Conservation (phyloP, 495 filamentous ascomycete species). For the Haplographium delicatum region DNA sequence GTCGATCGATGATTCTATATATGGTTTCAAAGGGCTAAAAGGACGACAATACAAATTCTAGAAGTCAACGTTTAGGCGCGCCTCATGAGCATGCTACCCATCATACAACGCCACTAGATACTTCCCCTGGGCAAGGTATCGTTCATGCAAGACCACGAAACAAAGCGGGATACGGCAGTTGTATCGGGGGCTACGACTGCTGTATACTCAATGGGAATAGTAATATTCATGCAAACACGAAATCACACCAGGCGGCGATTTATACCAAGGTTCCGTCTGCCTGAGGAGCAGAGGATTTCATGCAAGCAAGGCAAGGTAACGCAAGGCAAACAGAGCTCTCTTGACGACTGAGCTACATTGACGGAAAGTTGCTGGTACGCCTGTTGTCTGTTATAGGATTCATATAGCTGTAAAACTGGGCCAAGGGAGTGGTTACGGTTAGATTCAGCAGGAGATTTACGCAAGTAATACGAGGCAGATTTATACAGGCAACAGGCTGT, state of each 20-base stretch:
- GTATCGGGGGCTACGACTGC: conserved; percentile 20
- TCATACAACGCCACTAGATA: conserved; percentile 7
- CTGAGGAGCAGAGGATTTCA: conserved; percentile 2
- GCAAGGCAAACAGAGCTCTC: not conserved
- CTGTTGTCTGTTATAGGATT: conserved; percentile 13
- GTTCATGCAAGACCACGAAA: conserved; percentile 19
- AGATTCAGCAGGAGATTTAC: conserved; percentile 14
- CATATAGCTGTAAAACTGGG: conserved; percentile 9
- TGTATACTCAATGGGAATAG: conserved; percentile 15
- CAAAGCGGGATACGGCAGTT: conserved; percentile 11
- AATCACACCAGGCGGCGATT: conserved; percentile 17
- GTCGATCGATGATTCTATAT: conserved; percentile 3
- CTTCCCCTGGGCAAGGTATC: conserved; percentile 13
- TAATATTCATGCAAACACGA: conserved; percentile 4
- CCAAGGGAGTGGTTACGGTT: conserved; percentile 6
- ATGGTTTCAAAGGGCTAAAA: conserved; percentile 2
- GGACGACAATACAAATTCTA: conserved; percentile 5
- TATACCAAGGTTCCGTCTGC: conserved; percentile 16
- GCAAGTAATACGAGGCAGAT: conserved; percentile 17
- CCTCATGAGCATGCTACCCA: conserved; percentile 8
- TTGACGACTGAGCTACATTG: conserved; percentile 5
- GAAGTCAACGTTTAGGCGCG: conserved; percentile 2
- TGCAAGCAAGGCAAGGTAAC: not conserved
- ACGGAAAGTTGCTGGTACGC: conserved; percentile 11
- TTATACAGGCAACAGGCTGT: conserved; percentile 8